Conservation (phyloP, 2,329 filamentous ascomycete genomes). For the Lasiodiplodia gonubiensis region DNA sequence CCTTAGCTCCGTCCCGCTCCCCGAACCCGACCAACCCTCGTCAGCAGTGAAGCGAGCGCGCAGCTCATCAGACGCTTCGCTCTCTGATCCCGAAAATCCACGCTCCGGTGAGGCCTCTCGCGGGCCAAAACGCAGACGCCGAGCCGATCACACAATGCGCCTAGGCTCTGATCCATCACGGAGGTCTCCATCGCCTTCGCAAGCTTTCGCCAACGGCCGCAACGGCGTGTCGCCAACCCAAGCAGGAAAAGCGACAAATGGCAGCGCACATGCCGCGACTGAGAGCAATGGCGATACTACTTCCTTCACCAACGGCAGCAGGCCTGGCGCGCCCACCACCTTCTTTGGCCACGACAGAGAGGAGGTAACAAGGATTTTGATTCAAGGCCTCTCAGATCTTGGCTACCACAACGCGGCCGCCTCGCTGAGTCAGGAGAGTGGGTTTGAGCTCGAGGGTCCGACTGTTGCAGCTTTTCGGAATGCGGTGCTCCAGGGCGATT, state of each 20-base stretch:
- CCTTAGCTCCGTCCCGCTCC: conserved; percentile 31
- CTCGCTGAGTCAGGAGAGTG: conserved; percentile 78
- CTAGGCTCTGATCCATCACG: conserved; percentile 48
- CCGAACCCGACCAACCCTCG: conserved; percentile 30
- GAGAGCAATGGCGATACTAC: conserved; percentile 51
- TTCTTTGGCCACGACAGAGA: conserved; percentile 90
- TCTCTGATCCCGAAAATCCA: conserved; percentile 31
- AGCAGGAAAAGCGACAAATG: conserved; percentile 47
- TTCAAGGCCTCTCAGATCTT: conserved; percentile 87
- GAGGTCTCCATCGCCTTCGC: conserved; percentile 44
- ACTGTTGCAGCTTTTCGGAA: conserved; percentile 84
- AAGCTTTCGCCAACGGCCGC: conserved; percentile 48
- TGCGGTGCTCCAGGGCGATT: conserved; percentile 79
- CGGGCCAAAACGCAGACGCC: conserved; percentile 51
- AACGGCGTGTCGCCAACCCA: conserved; percentile 43
- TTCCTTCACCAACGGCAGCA: conserved; percentile 49
- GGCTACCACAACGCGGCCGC: conserved; percentile 81
- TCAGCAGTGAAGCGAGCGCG: conserved; percentile 40
- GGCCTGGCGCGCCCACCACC: conserved; percentile 44
- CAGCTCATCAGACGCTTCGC: conserved; percentile 41
- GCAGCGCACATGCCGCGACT: conserved; percentile 45
- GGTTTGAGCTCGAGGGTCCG: conserved; percentile 82
- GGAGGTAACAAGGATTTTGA: conserved; percentile 89
- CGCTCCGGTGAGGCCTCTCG: conserved; percentile 41
- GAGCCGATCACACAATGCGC: conserved; percentile 50